Conservation (phyloP, 2,329 filamentous ascomycete species). For the Xylaria sp. region DNA sequence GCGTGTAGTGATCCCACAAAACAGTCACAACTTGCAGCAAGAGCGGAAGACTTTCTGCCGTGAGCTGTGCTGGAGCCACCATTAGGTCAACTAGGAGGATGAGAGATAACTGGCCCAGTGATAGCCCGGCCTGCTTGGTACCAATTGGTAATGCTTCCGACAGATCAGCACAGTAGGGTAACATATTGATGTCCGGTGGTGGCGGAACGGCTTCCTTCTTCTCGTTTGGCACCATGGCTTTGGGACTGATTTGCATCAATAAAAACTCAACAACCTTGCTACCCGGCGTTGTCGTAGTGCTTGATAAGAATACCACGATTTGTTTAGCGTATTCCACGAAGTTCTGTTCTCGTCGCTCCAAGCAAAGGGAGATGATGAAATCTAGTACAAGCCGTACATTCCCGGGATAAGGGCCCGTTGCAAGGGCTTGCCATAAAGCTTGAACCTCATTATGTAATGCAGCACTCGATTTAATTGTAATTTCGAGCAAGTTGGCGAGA, state of each 20-base stretch:
- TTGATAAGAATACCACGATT: slow-evolving; percentile 95
- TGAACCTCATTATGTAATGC: slow-evolving; percentile 96
- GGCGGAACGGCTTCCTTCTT: slow-evolving; percentile 76
- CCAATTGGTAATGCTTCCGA: slow-evolving; percentile 82
- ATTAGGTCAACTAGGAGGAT: slow-evolving; percentile 96
- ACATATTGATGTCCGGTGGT: slow-evolving; percentile 76
- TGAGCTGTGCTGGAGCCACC: slow-evolving; percentile 87
- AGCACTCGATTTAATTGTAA: slow-evolving; percentile 91
- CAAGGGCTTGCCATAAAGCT: slow-evolving; percentile 95
- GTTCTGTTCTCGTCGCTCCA: slow-evolving; percentile 95
- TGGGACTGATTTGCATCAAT: slow-evolving; percentile 88
- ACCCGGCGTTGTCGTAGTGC: slow-evolving; percentile 76
- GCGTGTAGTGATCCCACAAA: slow-evolving; percentile 96
- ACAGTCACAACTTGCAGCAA: slow-evolving; percentile 92
- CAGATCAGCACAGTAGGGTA: slow-evolving; percentile 93
- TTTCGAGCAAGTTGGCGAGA: slow-evolving; percentile 92
- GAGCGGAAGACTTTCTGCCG: slow-evolving; percentile 82
- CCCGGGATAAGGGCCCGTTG: slow-evolving; percentile 89
- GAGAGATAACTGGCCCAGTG: slow-evolving; percentile 89
- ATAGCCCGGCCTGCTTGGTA: slow-evolving; percentile 92
- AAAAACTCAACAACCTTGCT: slow-evolving; percentile 95
- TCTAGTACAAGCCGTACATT: slow-evolving; percentile 95
- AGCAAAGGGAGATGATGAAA: slow-evolving; percentile 93
- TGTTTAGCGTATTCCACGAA: slow-evolving; percentile 99
- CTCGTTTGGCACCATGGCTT: slow-evolving; percentile 95